Percentiles rank a stretch among this genome's conserved stretches.
phyloP scores from a whole-genome alignment of 1,139 yeast species.

The Kodamaea sp. region DNA sequence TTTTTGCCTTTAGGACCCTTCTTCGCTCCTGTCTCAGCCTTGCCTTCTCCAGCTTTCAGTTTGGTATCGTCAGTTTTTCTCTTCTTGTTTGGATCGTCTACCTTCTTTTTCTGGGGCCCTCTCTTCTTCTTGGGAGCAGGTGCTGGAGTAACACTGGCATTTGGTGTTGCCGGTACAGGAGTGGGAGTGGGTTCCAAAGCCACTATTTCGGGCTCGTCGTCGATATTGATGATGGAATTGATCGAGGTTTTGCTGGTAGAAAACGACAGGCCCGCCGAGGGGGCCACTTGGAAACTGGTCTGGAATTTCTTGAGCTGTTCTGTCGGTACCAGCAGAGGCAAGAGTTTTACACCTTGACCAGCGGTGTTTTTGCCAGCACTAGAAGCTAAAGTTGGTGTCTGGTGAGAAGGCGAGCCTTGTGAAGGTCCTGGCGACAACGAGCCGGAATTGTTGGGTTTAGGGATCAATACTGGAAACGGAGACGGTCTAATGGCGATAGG shows the following conservation, averaged over 20 bases:
- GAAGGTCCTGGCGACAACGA: conserved; percentile 8
- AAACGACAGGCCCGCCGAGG: not conserved
- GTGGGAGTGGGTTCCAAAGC: conserved; percentile 3
- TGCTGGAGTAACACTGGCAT: conserved; percentile 4
- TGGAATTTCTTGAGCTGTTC: conserved; percentile 35
- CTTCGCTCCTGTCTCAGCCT: conserved; percentile 12
- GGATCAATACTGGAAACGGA: conserved; percentile 14
- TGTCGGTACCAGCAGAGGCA: conserved; percentile 11
- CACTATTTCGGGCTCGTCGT: conserved; percentile 24
- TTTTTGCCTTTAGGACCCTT: conserved; percentile 11
- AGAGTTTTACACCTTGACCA: not conserved
- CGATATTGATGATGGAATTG: conserved; percentile 38
- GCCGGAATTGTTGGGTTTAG: conserved; percentile 7
- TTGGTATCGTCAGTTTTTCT: conserved; percentile 17
- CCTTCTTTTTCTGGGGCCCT: conserved; percentile 17
- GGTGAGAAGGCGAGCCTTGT: not conserved
- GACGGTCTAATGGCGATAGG: conserved; percentile 12
- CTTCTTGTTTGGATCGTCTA: conserved; percentile 16
- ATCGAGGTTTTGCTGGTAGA: conserved; percentile 34
- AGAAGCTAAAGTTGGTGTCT: too few relatives aligned
- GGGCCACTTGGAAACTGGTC: conserved; percentile 25
- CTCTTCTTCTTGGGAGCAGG: conserved; percentile 14
- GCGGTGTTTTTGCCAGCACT: too few relatives aligned
- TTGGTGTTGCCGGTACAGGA: conserved; percentile 6
- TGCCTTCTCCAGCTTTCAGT: conserved; percentile 8